Base-by-base conservation (phyloP, 1,139 yeast genomes). In the Hyphopichia wangnamkhiaoensis region DNA sequence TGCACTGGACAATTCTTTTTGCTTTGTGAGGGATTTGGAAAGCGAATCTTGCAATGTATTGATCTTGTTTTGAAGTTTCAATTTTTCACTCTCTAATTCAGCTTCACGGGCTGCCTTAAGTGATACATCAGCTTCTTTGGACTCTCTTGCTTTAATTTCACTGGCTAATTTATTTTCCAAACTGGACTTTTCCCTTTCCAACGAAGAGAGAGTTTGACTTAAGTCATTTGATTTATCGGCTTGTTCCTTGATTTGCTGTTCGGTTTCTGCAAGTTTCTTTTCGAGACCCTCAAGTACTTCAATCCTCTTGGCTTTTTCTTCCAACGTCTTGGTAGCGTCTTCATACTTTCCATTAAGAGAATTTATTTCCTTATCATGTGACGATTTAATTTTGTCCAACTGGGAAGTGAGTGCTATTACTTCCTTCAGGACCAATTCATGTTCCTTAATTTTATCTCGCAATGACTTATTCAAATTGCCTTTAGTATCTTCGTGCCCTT, bases 11-110 rank as follows among this genome's bases (percentile, higher is more conserved):
- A 31, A 31, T 8, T 35, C 31, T 15, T 35, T 35, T 10, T 35
- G 30, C 13, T 35, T 31, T 4, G 23, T 3, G 9, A 21, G 2
- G 7, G 31, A 10, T 6, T 19, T 25, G 10, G 34, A 23, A 8
- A 35, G 17, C 4, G 34, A 12, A n/a, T 18, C 18, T 14, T 38
- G 30, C 10, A 39, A 31, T 4, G 27, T 18, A 3, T 19, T 27
- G 8, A 38, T 17, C n/a, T 38, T 37, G 4, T 23, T 17, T 9
- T 40, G 38, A 10, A 43, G 37, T 6, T 34, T 34, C 1, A 14
- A 19, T 4, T 35, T 39, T 7, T 26, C 38, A 19, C 36, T 37
- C 10, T 41, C 36, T 18, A 39, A 17, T 12, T 21, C 5, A 21
- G 13, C 5, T 16, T 13, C 29, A n/a, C n/a, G n/a, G n/a, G n/a